Conservation (phyloP, 108 stramenopile species). For the Pseudonitzschia delicatissima region DNA sequence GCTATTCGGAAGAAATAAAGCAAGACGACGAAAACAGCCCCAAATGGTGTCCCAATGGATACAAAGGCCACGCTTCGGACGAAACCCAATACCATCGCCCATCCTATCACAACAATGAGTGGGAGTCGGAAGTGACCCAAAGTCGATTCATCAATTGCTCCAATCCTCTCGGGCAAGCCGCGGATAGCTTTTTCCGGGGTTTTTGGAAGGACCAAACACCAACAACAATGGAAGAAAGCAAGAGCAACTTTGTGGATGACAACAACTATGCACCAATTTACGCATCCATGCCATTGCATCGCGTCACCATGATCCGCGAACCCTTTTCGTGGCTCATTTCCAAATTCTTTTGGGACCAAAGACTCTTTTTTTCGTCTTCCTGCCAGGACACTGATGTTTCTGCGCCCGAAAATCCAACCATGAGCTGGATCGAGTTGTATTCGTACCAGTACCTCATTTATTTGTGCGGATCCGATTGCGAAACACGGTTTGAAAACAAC, state of each 20-base stretch:
- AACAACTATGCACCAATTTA: slow-evolving; percentile 33
- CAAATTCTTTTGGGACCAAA: slow-evolving; percentile 39
- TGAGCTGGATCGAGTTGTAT: slow-evolving; percentile 17
- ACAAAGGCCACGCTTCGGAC: neutral
- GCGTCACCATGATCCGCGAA: slow-evolving; percentile 43
- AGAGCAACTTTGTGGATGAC: neutral
- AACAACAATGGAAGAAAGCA: neutral
- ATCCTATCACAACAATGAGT: too few relatives aligned
- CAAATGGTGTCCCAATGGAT: slow-evolving; percentile 3
- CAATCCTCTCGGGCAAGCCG: neutral
- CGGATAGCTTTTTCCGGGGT: neutral
- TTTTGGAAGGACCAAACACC: slow-evolving; percentile 1
- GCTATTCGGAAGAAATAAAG: neutral
- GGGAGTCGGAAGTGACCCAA: too few relatives aligned
- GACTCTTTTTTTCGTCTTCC: neutral
- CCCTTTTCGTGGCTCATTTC: slow-evolving; percentile 43
- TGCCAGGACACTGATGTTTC: neutral
- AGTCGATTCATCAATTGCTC: too few relatives aligned
- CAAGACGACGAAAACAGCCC: neutral
- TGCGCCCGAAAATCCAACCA: neutral
- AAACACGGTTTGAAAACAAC: slow-evolving; percentile 16
- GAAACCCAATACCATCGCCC: too few relatives aligned
- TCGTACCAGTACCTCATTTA: slow-evolving; percentile 24
- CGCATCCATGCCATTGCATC: slow-evolving; percentile 36
- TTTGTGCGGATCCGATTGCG: slow-evolving; percentile 42